Base-by-base conservation (phyloP, 1,139 yeast genomes). In the Yamadazyma pseudoaaseri region DNA sequence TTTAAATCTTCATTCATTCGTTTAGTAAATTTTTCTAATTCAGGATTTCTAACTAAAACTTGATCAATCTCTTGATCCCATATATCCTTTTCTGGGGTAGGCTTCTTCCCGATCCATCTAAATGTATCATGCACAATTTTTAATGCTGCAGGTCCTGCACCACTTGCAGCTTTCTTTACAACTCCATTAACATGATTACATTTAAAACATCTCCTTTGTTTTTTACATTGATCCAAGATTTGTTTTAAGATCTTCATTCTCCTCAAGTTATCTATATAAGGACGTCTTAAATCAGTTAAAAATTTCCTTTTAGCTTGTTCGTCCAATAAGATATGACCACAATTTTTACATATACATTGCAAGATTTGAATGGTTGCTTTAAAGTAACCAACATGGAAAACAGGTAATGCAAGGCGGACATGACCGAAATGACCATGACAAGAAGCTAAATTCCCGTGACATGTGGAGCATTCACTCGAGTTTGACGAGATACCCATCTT, bases 371-470 rank as follows among this genome's bases (percentile, higher is more conserved):
- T 86, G 25, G 87, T 86, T 26, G 94, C 82, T 58, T 90, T 92
- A 72, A 94, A 92, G 57, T 89, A 94, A 5, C 99, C 99, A 29
- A 92, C 95, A 55, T 94, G 98, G 64, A 92, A 94, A 12, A 90
- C 97, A 2, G 99, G 99, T 32, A 94, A 68, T 0, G 97, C 96
- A 35, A 94, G 71, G 47, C 87, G 78, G 44, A 94, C 79, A 54
- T 94, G 96, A 27, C 99, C 99, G 58, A 94, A 94, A 63, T 94
- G 99, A 35, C 99, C 99, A 61, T 92, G 97, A 58, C 99, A 94
- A 1, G 95, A 78, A 0, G 96, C 96, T 49, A 94, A 66, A 48
- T 81, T 81, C 6, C 97, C 97, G 48, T 81, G 89, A 63, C 99
- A 94, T 0, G 97, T 94, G 11, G 77, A 58, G 68, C 98, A 94